These are phyloP conservation scores for Russula dissimulans DNA, from an alignment of 768 basidiomycete species.

Conservation along the genomic window DNA sequence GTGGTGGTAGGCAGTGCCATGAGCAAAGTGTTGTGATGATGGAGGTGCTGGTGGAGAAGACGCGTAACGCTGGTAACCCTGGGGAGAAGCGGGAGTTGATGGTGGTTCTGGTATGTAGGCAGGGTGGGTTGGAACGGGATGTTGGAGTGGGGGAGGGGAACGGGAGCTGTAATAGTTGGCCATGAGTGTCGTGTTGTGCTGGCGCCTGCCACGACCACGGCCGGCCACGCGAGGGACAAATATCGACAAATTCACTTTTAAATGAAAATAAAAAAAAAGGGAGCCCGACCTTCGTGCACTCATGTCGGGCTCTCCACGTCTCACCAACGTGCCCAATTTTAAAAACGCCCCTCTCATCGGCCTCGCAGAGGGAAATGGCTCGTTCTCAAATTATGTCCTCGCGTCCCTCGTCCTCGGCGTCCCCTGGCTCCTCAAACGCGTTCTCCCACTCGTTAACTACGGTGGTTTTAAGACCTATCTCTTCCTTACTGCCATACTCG, in stretches of 20 bases:
- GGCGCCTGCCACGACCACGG: background rate
- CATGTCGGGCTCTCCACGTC: slow-evolving; percentile 18
- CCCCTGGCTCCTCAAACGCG: slow-evolving; percentile 76
- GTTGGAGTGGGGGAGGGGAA: slow-evolving; percentile 75
- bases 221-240: background rate
- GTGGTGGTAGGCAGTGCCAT: slow-evolving; percentile 34
- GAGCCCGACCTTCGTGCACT: background rate
- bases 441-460: slow-evolving; percentile 73
- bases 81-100: slow-evolving; percentile 63
- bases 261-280: background rate
- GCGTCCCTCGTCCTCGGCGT: slow-evolving; percentile 66
- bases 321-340: slow-evolving; percentile 66
- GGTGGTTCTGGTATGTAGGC: slow-evolving; percentile 79
- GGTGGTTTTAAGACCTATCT: slow-evolving; percentile 82
- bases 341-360: slow-evolving; percentile 79
- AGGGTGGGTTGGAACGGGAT: slow-evolving; percentile 83
- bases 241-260: background rate
- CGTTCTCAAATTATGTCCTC: slow-evolving; percentile 76
- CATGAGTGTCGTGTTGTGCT: background rate
- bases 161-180: slow-evolving; percentile 31
- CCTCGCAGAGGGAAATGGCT: slow-evolving; percentile 77
- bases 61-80: slow-evolving; percentile 65
- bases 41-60: slow-evolving; percentile 42
- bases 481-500: slow-evolving; percentile 66
- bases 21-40: slow-evolving; percentile 29